Evolutionary conservation across 2,329 filamentous ascomycete species (phyloP), one percentile per base, ranked within the genome.

Genomic region (Exophiala mesophila): DNA sequence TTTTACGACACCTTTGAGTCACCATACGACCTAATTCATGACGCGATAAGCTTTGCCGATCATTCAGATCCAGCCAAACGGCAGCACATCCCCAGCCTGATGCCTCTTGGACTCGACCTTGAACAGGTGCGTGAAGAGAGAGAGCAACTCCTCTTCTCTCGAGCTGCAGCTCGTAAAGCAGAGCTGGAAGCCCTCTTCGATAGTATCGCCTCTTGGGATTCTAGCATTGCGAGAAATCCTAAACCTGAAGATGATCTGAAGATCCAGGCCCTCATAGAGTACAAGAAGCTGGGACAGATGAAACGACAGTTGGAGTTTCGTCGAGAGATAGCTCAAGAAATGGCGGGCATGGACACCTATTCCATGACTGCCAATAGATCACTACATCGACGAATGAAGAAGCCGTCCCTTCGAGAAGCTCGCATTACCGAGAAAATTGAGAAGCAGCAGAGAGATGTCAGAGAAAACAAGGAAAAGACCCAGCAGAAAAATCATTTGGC

Each of bases 381-480:
- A 39, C 78, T 83, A 58, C 96, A 96, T 64, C 85, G 92, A 24
- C 83, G 92, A 37, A 85, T 92, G 72, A 98, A 98, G 82, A 97
- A 96, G 71, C 90, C 96, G 65, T 94, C 85, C 36, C 76, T 97
- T 36, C 83, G 90, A 24, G 92, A 98, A 68, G 92, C 92, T 43
- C 84, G 90, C 44, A 94, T 98, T 54, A 98, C 92, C 0, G 92
- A 98, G 76, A 98, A 96, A 67, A 80, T 98, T 2, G 92, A 98
- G 77, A 97, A 97, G 70, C 89, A 98, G 64, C 92, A 98, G 63
- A 87, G 92, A 44, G 90, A 97, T 64, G 90, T 89, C 30, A 85
- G 92, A 45, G 90, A 97, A 70, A 87, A 85, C 54, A 86, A 94
- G 50, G 92, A 98, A 69, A 95, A 94, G 80, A 92, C 94, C 80